Conservation (phyloP, 139 green algal genomes). For the Micractinium sp. region DNA sequence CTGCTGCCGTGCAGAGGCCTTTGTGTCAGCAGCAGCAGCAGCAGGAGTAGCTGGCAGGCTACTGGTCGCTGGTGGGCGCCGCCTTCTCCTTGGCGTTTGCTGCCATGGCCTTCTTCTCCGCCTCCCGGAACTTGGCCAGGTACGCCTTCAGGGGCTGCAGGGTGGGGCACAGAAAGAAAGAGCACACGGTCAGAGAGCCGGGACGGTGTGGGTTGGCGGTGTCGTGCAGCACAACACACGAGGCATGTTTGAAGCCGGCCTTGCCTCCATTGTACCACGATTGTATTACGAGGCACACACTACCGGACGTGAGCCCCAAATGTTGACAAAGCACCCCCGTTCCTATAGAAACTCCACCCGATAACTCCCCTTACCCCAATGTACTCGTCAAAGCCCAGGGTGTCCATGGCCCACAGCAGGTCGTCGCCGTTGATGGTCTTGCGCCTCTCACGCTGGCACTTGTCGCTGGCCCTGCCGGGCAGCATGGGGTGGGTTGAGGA, state of each 20-base stretch:
- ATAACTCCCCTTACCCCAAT: conserved; percentile 61
- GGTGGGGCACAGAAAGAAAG: no score
- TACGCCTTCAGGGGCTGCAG: conserved; percentile 91
- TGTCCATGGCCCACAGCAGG: conserved; percentile 97
- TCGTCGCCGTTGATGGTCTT: conserved; percentile 99
- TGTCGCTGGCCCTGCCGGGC: conserved; percentile 93
- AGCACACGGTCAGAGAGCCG: neutral
- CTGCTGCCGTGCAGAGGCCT: neutral
- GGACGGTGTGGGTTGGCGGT: neutral
- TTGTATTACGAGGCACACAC: no score
- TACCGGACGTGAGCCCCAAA: no score
- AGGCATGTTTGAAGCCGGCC: no score
- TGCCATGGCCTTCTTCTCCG: conserved; percentile 42
- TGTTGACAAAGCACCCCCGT: no score
- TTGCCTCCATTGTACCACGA: no score
- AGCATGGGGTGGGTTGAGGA: neutral
- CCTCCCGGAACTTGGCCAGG: conserved; percentile 94
- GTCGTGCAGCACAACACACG: no score
- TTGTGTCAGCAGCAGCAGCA: neutral
- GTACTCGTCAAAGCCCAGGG: conserved; percentile 98
- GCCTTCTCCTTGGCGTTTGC: conserved; percentile 5
- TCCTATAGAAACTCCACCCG: neutral
- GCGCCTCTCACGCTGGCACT: conserved; percentile 97
- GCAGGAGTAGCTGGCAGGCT: neutral
- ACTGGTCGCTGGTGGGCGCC: neutral